Conservation (phyloP, 306 rosid genomes). For the Geum urbanum region DNA sequence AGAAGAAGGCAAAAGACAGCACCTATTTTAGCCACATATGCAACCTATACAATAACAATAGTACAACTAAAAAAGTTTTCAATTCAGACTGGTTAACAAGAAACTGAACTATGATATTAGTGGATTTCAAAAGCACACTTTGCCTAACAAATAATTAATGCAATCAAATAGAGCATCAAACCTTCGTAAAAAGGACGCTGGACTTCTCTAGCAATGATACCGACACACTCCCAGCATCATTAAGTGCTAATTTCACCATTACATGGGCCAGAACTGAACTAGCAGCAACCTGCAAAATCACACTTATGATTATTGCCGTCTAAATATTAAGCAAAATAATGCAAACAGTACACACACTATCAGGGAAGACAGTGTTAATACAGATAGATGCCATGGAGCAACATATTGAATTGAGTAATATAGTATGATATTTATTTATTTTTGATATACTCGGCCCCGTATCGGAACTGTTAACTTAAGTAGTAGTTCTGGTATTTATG, state of each 20-base stretch:
- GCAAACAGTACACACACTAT: neutral
- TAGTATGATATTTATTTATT: neutral
- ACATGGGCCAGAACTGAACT: constrained; percentile 66
- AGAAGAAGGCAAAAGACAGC: constrained; percentile 4
- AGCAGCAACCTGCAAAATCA: constrained; percentile 65
- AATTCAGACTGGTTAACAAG: neutral
- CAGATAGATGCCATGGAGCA: neutral
- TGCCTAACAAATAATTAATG: neutral
- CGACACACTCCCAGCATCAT: constrained; percentile 72
- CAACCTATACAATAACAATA: constrained; percentile 2
- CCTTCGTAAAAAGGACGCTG: constrained; percentile 52
- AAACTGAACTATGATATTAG: too few relatives aligned
- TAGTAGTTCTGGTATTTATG: neutral
- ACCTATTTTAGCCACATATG: neutral
- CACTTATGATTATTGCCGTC: constrained; percentile 1
- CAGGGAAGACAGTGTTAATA: neutral
- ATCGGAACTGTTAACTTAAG: neutral
- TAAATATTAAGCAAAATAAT: neutral
- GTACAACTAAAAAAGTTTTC: neutral
- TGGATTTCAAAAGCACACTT: neutral
- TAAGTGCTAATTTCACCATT: constrained; percentile 57
- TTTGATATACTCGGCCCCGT: neutral
- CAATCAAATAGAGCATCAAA: constrained; percentile 18
- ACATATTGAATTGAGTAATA: neutral
- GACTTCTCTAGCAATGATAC: constrained; percentile 69